Conservation (phyloP, 2,329 filamentous ascomycete species). For the Chalaropsis ovoidea region DNA sequence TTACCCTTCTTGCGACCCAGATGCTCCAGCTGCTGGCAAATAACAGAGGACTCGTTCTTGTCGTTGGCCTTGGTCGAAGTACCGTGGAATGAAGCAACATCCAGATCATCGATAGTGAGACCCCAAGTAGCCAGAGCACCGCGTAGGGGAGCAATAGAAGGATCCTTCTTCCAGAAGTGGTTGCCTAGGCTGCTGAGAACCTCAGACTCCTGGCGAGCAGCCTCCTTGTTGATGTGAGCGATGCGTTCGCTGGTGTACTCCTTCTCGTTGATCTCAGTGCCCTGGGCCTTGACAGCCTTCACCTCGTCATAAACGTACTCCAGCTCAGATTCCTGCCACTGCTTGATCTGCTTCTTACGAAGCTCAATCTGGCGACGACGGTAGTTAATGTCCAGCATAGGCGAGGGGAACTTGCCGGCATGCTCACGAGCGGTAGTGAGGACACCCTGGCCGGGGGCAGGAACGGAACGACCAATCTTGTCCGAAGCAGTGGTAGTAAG, state of each 20-base stretch:
- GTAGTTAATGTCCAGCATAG: slow-evolving; percentile 95
- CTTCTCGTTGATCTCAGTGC: slow-evolving; percentile 62
- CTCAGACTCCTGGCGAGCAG: slow-evolving; percentile 82
- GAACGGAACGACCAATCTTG: slow-evolving; percentile 97
- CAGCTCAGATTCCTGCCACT: slow-evolving; percentile 91
- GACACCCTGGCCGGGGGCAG: slow-evolving; percentile 92
- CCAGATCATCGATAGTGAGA: slow-evolving; percentile 90
- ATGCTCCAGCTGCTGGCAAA: slow-evolving; percentile 92
- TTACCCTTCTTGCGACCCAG: slow-evolving; percentile 95
- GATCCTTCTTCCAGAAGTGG: slow-evolving; percentile 96
- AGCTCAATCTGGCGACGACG: slow-evolving; percentile 88
- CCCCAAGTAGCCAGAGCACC: slow-evolving; percentile 96
- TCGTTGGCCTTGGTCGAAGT: slow-evolving; percentile 98
- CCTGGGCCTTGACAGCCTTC: slow-evolving; percentile 76
- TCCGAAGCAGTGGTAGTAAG: slow-evolving; percentile 93
- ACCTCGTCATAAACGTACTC: slow-evolving; percentile 89
- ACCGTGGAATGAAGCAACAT: slow-evolving; percentile 94
- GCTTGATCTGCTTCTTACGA: slow-evolving; percentile 86
- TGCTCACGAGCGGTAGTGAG: slow-evolving; percentile 90
- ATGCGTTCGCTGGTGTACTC: slow-evolving; percentile 81
- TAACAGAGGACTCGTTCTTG: slow-evolving; percentile 97
- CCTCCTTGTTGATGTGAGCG: slow-evolving; percentile 74
- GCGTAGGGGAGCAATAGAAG: slow-evolving; percentile 85
- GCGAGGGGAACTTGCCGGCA: slow-evolving; percentile 84
- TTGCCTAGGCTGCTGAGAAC: slow-evolving; percentile 88